A percentile compares a stretch with the other conserved stretches of the same genome.
phyloP scores from a whole-genome alignment of 768 basidiomycete species.

The Termitomyces sp. region DNA sequence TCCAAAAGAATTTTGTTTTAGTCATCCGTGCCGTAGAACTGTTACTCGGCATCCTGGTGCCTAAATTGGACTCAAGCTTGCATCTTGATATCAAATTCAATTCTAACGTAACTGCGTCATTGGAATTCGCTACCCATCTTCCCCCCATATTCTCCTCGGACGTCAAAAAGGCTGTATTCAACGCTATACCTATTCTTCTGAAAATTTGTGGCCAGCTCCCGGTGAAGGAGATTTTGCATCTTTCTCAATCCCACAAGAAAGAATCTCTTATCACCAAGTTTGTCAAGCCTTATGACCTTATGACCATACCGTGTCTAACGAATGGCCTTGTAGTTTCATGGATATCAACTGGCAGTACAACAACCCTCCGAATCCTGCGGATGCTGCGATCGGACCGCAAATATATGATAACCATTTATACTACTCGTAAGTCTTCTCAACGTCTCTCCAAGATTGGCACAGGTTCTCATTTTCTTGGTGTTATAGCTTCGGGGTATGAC shows the following conservation, averaged over 20 bases:
- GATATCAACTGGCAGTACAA: conserved; percentile 74
- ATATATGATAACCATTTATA: conserved; percentile 79
- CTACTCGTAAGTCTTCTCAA: conserved; percentile 46
- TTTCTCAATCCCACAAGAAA: conserved; percentile 6
- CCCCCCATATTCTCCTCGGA: conserved; percentile 21
- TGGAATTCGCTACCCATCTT: conserved; percentile 13
- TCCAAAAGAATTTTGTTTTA: conserved; percentile 65
- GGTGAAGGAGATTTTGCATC: conserved; percentile 17
- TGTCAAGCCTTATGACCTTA: conserved; percentile 1
- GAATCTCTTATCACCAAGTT: conserved; percentile 33
- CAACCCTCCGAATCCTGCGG: conserved; percentile 65
- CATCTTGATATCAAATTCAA: neutral
- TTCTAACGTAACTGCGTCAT: conserved; percentile 21
- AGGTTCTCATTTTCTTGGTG: neutral
- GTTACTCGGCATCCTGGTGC: conserved; percentile 48
- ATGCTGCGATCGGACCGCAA: conserved; percentile 65
- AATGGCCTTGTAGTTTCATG: conserved; percentile 57
- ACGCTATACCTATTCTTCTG: conserved; percentile 32
- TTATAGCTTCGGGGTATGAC: conserved; percentile 52
- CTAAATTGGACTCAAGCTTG: conserved; percentile 2
- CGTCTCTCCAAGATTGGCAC: neutral
- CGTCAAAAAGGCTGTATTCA: conserved; percentile 25
- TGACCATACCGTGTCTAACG: conserved; percentile 6
- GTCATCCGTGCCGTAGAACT: conserved; percentile 63
- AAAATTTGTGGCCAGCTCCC: conserved; percentile 23